A percentile compares a stretch with the other conserved stretches of the same genome.
Evolutionary conservation across 768 basidiomycete genomes (phyloP).

Genomic region (Hortiboletus campestris): DNA sequence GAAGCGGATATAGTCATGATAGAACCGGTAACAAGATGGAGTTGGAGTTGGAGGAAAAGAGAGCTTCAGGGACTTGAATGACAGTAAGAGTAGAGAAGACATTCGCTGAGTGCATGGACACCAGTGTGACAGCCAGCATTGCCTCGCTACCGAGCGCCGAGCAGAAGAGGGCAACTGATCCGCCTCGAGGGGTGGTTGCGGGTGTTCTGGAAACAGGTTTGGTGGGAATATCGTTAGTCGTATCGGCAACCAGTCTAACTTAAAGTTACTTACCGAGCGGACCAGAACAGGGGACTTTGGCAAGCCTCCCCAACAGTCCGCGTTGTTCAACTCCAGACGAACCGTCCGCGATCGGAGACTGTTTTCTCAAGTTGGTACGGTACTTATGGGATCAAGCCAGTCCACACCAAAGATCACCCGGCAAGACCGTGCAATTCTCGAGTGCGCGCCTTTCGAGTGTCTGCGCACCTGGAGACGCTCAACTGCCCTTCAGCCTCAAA

Average conservation of each 20-base stretch:
- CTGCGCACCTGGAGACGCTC: slow-evolving; percentile 17
- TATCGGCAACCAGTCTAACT: background rate
- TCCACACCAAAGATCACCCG: slow-evolving; percentile 86
- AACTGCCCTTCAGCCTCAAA: slow-evolving; percentile 66
- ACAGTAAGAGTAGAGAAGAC: slow-evolving; percentile 25
- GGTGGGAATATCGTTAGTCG: slow-evolving; percentile 17
- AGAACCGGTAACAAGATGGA: slow-evolving; percentile 31
- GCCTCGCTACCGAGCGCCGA: slow-evolving; percentile 18
- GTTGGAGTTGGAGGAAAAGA: slow-evolving; percentile 9
- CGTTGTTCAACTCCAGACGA: too few species aligned
- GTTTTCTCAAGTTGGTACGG: background rate
- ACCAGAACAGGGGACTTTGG: background rate
- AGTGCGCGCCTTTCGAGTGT: slow-evolving; percentile 55
- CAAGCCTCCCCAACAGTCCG: background rate
- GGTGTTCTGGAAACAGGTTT: background rate
- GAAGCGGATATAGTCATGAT: slow-evolving; percentile 71
- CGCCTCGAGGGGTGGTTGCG: slow-evolving; percentile 14
- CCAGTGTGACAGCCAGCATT: slow-evolving; percentile 28
- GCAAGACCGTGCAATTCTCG: slow-evolving; percentile 93
- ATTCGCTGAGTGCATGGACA: slow-evolving; percentile 28
- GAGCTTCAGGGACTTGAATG: slow-evolving; percentile 17
- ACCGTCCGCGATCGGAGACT: background rate
- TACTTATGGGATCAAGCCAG: slow-evolving; percentile 64
- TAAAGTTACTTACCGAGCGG: background rate
- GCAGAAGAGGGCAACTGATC: slow-evolving; percentile 2